These are phyloP conservation scores for Megacollybia platyphylla DNA, from an alignment of 1,284 basidiomycete species.

Conservation along the genomic window DNA sequence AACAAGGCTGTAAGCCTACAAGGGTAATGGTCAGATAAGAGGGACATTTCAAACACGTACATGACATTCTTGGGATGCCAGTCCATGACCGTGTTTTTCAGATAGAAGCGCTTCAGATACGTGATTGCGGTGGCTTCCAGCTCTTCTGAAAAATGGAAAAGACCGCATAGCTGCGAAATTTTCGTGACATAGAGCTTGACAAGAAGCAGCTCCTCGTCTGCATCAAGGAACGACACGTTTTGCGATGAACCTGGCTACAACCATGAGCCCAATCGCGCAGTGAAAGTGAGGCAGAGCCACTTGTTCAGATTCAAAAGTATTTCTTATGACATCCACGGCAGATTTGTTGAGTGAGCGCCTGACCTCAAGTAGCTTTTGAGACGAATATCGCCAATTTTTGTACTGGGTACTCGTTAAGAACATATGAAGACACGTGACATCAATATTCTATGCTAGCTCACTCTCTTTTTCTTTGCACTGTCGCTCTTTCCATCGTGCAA, in stretches of 20 bases:
- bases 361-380: slow-evolving; percentile 42
- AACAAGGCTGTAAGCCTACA: slow-evolving; percentile 89
- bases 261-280: slow-evolving; percentile 2
- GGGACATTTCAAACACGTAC: slow-evolving; percentile 33
- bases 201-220: slow-evolving; percentile 79
- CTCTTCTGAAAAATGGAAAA: slow-evolving; percentile 82
- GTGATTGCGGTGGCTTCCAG: slow-evolving; percentile 88
- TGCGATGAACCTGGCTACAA: slow-evolving; percentile 54
- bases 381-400: slow-evolving; percentile 80
- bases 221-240: slow-evolving; percentile 59
- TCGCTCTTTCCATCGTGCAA: slow-evolving; percentile 6
- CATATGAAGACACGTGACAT: slow-evolving; percentile 20
- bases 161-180: slow-evolving; percentile 74
- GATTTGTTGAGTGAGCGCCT: slow-evolving; percentile 59
- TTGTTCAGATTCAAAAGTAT: slow-evolving; percentile 71
- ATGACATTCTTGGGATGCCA: slow-evolving; percentile 99
- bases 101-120: slow-evolving; percentile 94
- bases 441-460: slow-evolving; percentile 2
- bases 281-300: slow-evolving; percentile 24
- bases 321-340: slow-evolving; percentile 64
- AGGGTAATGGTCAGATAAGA: not conserved
- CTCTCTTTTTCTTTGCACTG: slow-evolving; percentile 3
- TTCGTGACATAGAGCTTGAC: slow-evolving; percentile 86
- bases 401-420: slow-evolving; percentile 84
- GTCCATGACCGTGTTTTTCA: slow-evolving; percentile 98